Evolutionary conservation across 2,329 filamentous ascomycete genomes (phyloP), one percentile per base, ranked within the genome.

Genomic region (Aspergillus terreus): DNA sequence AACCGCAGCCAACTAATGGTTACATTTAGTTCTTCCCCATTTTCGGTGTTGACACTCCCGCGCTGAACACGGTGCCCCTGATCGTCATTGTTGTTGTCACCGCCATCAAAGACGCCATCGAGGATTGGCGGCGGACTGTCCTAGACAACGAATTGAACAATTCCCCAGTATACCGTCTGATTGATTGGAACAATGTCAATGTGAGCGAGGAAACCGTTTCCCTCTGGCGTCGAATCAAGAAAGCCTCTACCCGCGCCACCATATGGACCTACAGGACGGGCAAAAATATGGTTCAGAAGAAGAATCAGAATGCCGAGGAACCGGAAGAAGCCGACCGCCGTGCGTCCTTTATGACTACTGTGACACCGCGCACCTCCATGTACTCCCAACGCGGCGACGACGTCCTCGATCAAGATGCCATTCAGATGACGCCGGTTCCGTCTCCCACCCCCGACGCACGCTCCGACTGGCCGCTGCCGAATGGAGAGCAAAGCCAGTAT

Each of bases 131-230:
- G 62, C 82, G 94, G 72, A 97, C 92, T 0, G 78, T 91, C 40
- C 84, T 96, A 41, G 94, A 99, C 68, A 95, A 86, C 58, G 88
- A 96, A 64, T 80, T 99, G 56, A 99, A 99, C 74, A 97, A 99
- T 67, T 94, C 94, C 2, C 89, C 92, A 0, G 90, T 97, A 9
- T 92, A 99, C 71, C 85, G 92, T 53, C 78, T 99, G 17, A 78
- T 90, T 11, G 86, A 92, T 56, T 97, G 89, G 86, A 81, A 87
- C 60, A 99, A 99, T 62, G 91, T 96, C 62, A 99, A 99, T 62
- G 90, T 92, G 12, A 84, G 87, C 36, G 88, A 91, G 60, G 92
- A 96, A 63, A 86, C 90, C 56, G 81, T 99, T 40, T 91, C 89
- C 1, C 38, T 82, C 25, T 99, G 94, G 94, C 86, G 94, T 63